Conservation (phyloP, 1,284 basidiomycete genomes). For the Papiliotrema laurentii region DNA sequence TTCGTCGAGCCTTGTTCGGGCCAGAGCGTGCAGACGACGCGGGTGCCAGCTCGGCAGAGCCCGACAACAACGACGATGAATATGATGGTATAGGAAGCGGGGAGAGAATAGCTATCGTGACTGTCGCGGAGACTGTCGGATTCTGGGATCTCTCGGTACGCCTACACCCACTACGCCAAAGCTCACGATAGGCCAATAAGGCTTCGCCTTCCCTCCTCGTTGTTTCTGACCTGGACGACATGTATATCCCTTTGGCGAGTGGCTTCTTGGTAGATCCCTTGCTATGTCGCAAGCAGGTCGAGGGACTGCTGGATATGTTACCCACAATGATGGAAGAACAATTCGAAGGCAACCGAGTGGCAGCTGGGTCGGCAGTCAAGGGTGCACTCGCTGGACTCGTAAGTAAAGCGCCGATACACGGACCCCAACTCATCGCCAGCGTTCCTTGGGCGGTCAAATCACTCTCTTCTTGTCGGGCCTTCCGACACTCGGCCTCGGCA, state of each 20-base stretch:
- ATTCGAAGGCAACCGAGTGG: conserved; percentile 53
- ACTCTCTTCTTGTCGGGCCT: conserved; percentile 75
- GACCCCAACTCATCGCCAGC: conserved; percentile 48
- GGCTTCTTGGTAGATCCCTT: conserved; percentile 76
- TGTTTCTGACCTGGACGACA: conserved; percentile 82
- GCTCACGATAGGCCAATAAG: conserved; percentile 52
- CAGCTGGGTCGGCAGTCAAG: conserved; percentile 74
- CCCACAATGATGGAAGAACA: conserved; percentile 59
- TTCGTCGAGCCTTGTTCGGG: conserved; percentile 70
- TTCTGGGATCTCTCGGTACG: conserved; percentile 87
- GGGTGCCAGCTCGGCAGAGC: no score
- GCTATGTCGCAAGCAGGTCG: conserved; percentile 55
- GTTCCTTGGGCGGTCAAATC: conserved; percentile 78
- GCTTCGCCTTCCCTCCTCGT: conserved; percentile 72
- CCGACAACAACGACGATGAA: conserved; percentile 24
- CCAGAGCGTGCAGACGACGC: conserved; percentile 43
- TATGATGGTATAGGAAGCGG: conserved; percentile 46
- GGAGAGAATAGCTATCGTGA: conserved; percentile 67
- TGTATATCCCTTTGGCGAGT: conserved; percentile 74
- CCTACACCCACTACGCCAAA: not conserved
- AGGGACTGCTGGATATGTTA: conserved; percentile 56
- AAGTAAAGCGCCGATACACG: conserved; percentile 28
- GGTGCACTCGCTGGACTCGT: conserved; percentile 71
- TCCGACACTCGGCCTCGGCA: conserved; percentile 74
- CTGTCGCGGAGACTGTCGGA: conserved; percentile 77